Conservation (phyloP, 2,329 filamentous ascomycete genomes). For the Monilinia laxa region DNA sequence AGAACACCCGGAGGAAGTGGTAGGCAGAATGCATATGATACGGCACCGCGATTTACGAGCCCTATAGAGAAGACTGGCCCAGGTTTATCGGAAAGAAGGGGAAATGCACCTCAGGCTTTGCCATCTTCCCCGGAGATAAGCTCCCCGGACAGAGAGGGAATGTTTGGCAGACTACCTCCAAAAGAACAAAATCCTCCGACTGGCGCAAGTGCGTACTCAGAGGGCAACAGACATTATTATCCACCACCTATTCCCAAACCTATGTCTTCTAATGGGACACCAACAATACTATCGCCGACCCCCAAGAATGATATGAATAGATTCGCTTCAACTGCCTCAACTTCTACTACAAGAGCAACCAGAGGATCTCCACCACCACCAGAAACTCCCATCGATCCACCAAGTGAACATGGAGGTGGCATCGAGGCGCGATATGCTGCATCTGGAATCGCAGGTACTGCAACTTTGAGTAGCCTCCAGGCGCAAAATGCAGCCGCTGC, state of each 20-base stretch:
- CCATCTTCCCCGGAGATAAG: conserved; percentile 79
- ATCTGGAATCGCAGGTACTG: conserved; percentile 82
- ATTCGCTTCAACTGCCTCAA: conserved; percentile 81
- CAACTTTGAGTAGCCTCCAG: conserved; percentile 72
- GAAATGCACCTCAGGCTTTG: conserved; percentile 76
- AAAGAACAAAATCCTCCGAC: conserved; percentile 28
- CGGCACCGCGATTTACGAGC: conserved; percentile 37
- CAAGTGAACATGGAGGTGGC: conserved; percentile 68
- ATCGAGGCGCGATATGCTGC: conserved; percentile 92
- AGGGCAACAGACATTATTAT: conserved; percentile 48
- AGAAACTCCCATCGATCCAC: conserved; percentile 81
- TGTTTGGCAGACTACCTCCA: conserved; percentile 64
- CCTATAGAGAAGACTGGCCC: conserved; percentile 58
- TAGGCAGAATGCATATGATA: conserved; percentile 40
- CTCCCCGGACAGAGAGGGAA: conserved; percentile 70
- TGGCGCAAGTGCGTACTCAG: conserved; percentile 31
- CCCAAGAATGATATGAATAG: conserved; percentile 53
- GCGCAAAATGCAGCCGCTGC: conserved; percentile 77
- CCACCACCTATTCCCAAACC: conserved; percentile 51
- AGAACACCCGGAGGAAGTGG: conserved; percentile 28
- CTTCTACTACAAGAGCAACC: conserved; percentile 86
- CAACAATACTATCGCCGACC: conserved; percentile 35
- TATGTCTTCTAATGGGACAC: conserved; percentile 30
- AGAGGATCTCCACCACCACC: conserved; percentile 92
- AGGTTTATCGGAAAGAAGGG: conserved; percentile 76